phyloP scores from a whole-genome alignment of 768 basidiomycete species.

The Crassisporium funariophilum region DNA sequence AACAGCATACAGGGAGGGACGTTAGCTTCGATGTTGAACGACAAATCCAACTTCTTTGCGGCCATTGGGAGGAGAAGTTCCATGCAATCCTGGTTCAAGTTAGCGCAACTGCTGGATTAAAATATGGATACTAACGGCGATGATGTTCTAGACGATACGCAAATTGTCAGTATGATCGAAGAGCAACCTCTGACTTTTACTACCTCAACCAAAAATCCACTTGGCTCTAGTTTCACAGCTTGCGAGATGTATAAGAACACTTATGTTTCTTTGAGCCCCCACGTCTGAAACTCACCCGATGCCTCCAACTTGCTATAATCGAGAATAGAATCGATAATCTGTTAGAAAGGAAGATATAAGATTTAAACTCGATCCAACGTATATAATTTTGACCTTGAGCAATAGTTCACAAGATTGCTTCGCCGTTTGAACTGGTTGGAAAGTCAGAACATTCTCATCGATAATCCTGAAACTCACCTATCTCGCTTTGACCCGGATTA shows the following conservation, averaged over 20 bases:
- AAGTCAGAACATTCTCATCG: slow-evolving; percentile 3
- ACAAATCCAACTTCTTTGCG: slow-evolving; percentile 71
- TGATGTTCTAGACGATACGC: slow-evolving; percentile 47
- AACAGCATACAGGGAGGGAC: slow-evolving; percentile 60
- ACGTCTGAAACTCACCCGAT: slow-evolving; percentile 45
- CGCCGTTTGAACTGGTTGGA: slow-evolving; percentile 63
- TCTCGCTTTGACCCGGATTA: slow-evolving; percentile 68
- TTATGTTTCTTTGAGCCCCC: not conserved
- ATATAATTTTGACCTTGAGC: slow-evolving; percentile 49
- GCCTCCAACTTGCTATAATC: slow-evolving; percentile 83
- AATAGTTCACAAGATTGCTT: slow-evolving; percentile 78
- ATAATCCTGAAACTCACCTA: slow-evolving; percentile 41
- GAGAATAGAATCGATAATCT: slow-evolving; percentile 80
- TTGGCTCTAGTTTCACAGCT: slow-evolving; percentile 73
- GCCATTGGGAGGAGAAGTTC: slow-evolving; percentile 76
- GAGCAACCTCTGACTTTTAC: slow-evolving; percentile 10
- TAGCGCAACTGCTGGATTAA: not conserved
- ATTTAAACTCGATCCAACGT: not conserved
- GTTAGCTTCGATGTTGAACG: slow-evolving; percentile 67
- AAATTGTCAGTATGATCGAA: slow-evolving; percentile 1
- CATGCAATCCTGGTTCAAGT: slow-evolving; percentile 63
- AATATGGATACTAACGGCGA: slow-evolving; percentile 50
- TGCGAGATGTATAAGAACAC: slow-evolving; percentile 5
- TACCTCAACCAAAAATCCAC: slow-evolving; percentile 66
- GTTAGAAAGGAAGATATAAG: slow-evolving; percentile 7